Evolutionary conservation across 768 basidiomycete species (phyloP), one percentile per base, ranked within the genome.

Genomic region (Ephemerocybe angulata): DNA sequence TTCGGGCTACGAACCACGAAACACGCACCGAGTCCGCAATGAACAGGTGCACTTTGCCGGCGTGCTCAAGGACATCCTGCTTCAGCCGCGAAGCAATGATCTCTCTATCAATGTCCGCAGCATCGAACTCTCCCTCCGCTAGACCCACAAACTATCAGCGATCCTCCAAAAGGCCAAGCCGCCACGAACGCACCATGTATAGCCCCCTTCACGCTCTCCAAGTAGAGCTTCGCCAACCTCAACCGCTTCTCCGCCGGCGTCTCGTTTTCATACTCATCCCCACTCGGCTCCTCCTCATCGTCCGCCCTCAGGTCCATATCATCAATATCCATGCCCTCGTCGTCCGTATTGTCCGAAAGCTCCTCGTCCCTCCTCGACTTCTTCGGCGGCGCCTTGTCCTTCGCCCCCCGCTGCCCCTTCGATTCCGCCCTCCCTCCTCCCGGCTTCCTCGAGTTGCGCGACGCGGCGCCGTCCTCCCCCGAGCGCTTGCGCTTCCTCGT

Each of bases 161-260:
- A 5, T 33, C 38, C 41, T 15, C 43, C 22, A 17, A 31, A 55
- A 28, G 15, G 50, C 37, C 19, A 24, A 54, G 37, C 50, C 7
- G 2, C 38, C 30, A 51, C 3, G 27, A 50, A 49, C 35, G 19
- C 75, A 83, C 68, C 62, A 83, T 87, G 79, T 27, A 95, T 69
- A 33, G 80, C 83, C 56, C 87, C 83, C 68, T 90, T 90, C 13
- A 98, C 85, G 58, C 79, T 86, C 57, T 93, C 85, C 37, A 99
- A 75, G 69, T 98, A 98, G 58, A 96, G 69, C 68, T 93, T 89
- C 4, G 96, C 95, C 35, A 99, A 73, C 55, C 97, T 75, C 19
- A 99, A 76, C 56, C 97, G 76, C 72, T 98, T 99, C 76, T 93
- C 86, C 0, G 93, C 93, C 2, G 93, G 91, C 4, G 93, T 96